Evolutionary conservation across 495 filamentous ascomycete species (phyloP).

Genomic region (Xylaria intraflava): DNA sequence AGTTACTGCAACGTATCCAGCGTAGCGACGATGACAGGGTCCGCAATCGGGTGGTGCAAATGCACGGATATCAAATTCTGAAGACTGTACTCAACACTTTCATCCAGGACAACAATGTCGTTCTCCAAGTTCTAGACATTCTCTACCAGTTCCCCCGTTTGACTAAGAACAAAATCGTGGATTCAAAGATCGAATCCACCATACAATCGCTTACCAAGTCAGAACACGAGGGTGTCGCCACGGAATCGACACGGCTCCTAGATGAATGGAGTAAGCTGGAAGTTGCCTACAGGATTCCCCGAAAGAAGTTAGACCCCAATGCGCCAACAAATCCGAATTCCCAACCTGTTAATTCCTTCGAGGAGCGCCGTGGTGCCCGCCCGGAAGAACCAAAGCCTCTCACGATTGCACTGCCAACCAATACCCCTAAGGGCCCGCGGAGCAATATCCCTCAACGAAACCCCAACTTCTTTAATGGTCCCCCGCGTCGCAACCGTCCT

Average conservation of each 20-base stretch:
- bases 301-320: slow-evolving; percentile 51
- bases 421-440: slow-evolving; percentile 60
- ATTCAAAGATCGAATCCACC: slow-evolving; percentile 88
- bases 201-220: slow-evolving; percentile 62
- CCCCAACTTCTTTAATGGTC: slow-evolving; percentile 49
- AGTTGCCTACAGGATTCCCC: slow-evolving; percentile 90
- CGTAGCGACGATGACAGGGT: slow-evolving; percentile 84
- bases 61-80: slow-evolving; percentile 95
- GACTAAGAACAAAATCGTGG: slow-evolving; percentile 93
- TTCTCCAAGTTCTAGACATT: slow-evolving; percentile 84
- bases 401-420: slow-evolving; percentile 35
- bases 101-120: slow-evolving; percentile 80
- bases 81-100: slow-evolving; percentile 77
- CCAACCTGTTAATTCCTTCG: slow-evolving; percentile 47
- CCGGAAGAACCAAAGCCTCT: slow-evolving; percentile 47
- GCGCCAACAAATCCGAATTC: slow-evolving; percentile 25
- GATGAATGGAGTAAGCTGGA: slow-evolving; percentile 84
- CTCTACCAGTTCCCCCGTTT: slow-evolving; percentile 82
- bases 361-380: slow-evolving; percentile 59
- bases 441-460: slow-evolving; percentile 58
- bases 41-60: slow-evolving; percentile 79
- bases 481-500: slow-evolving; percentile 48
- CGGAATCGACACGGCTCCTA: slow-evolving; percentile 63
- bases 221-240: slow-evolving; percentile 67
- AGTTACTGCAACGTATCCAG: slow-evolving; percentile 84